Conservation (phyloP, 352 stramenopile genomes). For the Phytophthora agathidicida region DNA sequence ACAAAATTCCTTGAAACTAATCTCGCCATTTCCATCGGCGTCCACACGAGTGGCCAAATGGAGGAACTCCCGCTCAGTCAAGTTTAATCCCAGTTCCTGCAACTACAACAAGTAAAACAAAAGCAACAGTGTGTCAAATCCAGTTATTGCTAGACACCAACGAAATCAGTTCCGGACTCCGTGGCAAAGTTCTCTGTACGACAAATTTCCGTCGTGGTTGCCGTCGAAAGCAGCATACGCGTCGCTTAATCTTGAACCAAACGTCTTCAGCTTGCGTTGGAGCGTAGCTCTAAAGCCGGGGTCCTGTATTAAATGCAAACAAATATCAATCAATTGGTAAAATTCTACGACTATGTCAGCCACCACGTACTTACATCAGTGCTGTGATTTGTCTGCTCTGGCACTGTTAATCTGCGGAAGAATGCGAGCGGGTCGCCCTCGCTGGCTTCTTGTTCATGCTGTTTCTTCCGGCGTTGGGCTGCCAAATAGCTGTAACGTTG, state of each 20-base stretch:
- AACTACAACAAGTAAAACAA: slow-evolving; percentile 33
- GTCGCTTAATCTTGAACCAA: slow-evolving; percentile 51
- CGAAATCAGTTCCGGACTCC: slow-evolving; percentile 33
- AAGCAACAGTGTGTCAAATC: not conserved
- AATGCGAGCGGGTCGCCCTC: slow-evolving; percentile 43
- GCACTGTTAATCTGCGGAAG: slow-evolving; percentile 30
- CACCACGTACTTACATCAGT: slow-evolving; percentile 15
- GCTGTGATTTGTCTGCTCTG: not conserved
- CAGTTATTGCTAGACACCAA: not conserved
- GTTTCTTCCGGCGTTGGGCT: slow-evolving; percentile 10
- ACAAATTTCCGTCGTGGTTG: slow-evolving; percentile 59
- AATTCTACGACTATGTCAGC: not conserved
- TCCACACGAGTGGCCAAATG: slow-evolving; percentile 46
- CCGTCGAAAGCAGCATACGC: slow-evolving; percentile 60
- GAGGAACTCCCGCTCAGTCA: slow-evolving; percentile 56
- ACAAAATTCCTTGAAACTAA: slow-evolving; percentile 67
- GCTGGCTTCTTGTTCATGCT: slow-evolving; percentile 5
- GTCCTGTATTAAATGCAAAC: slow-evolving; percentile 24
- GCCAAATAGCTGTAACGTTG: slow-evolving; percentile 24
- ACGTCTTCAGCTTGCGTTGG: slow-evolving; percentile 46
- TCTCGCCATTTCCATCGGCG: slow-evolving; percentile 55
- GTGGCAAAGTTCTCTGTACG: slow-evolving; percentile 53
- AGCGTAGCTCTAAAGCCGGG: slow-evolving; percentile 42
- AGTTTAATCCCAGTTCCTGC: slow-evolving; percentile 50
- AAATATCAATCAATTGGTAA: not conserved